These are phyloP conservation scores for Raphanus sativus DNA, from an alignment of 345 rosid genomes.

Conservation along the genomic window DNA sequence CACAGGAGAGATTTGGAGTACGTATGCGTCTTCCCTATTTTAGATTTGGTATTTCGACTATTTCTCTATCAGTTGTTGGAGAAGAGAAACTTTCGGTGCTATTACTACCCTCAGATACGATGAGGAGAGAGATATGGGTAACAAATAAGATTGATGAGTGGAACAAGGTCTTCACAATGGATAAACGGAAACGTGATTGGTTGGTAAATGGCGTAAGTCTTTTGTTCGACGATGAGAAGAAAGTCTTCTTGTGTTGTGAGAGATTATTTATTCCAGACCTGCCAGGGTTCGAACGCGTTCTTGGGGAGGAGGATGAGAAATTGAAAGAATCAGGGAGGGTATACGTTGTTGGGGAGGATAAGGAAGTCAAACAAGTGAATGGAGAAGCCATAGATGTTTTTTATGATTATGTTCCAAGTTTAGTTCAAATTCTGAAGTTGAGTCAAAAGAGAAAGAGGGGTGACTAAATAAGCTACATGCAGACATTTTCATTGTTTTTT, in stretches of 20 bases:
- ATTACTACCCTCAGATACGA: neutral
- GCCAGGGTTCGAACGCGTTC: neutral
- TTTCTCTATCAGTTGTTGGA: neutral
- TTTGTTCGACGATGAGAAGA: neutral
- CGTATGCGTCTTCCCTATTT: neutral
- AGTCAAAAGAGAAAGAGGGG: neutral
- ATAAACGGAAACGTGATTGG: neutral
- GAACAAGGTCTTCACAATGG: neutral
- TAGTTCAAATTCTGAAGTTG: neutral
- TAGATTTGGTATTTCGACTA: neutral
- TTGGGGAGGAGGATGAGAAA: no score
- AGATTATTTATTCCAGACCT: neutral
- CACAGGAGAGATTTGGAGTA: neutral
- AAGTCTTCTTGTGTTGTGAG: neutral
- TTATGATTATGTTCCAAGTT: neutral
- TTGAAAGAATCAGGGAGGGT: neutral
- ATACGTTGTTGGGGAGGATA: neutral
- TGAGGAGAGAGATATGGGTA: neutral
- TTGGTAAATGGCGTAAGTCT: neutral
- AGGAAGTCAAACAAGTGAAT: neutral
- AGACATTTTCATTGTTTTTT: neutral
- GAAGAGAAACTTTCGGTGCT: neutral
- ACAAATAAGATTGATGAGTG: neutral
- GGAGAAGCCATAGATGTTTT: neutral
- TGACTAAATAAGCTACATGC: neutral